These are phyloP conservation scores for Apophysomyces variabilis DNA, from an alignment of 371 early-diverging fungal species.

Conservation along the genomic window DNA sequence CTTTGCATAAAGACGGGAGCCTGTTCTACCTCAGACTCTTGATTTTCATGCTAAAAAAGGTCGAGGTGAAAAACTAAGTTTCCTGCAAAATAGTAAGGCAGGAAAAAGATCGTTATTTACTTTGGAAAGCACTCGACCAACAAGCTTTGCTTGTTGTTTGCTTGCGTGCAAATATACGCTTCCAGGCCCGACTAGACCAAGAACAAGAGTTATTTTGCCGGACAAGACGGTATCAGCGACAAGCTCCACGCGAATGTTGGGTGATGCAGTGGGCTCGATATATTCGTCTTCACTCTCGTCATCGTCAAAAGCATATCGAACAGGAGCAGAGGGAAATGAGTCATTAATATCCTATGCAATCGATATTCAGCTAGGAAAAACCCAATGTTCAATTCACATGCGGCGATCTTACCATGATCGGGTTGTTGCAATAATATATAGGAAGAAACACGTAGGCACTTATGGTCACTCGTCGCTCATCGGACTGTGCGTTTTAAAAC, in stretches of 20 bases:
- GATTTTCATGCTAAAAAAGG: neutral
- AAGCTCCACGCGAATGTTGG: neutral
- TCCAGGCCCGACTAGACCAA: slow-evolving; percentile 46
- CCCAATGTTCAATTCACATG: too few species aligned
- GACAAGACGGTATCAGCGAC: neutral
- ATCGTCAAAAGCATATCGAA: slow-evolving; percentile 50
- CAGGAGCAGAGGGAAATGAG: slow-evolving; percentile 44
- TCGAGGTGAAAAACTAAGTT: too few species aligned
- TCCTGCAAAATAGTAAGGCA: neutral
- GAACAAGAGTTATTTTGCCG: slow-evolving; percentile 26
- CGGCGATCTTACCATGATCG: neutral
- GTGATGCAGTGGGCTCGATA: slow-evolving; percentile 13
- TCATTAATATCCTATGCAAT: slow-evolving; percentile 34
- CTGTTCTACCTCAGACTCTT: neutral
- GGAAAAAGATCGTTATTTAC: slow-evolving; percentile 8
- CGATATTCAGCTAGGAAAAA: neutral
- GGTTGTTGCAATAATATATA: too few species aligned
- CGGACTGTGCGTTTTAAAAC: too few species aligned
- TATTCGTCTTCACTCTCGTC: slow-evolving; percentile 40
- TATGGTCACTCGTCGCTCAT: too few species aligned
- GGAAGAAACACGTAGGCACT: too few species aligned
- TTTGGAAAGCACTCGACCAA: slow-evolving; percentile 11
- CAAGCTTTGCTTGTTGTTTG: neutral
- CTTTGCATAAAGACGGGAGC: neutral
- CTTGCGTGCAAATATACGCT: slow-evolving; percentile 34